phyloP scores from a whole-genome alignment of 306 rosid genomes.

The Albizia julibrissin region DNA sequence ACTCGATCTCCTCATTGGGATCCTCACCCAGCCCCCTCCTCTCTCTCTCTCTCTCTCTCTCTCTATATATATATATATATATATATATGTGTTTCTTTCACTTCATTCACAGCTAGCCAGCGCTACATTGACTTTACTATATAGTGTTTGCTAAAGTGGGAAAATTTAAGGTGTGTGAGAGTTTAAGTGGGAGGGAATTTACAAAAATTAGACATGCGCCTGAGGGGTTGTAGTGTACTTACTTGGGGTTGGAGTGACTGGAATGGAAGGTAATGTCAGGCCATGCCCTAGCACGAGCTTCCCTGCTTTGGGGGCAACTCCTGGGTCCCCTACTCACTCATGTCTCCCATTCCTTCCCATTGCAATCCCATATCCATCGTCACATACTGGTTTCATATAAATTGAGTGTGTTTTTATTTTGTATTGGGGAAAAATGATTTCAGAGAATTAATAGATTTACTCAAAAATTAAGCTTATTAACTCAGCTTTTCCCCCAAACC shows the following conservation, averaged over 20 bases:
- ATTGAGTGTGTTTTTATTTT: no score
- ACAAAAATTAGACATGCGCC: no score
- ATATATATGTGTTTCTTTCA: background rate
- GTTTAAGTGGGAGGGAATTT: background rate
- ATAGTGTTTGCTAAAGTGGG: background rate
- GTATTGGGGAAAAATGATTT: no score
- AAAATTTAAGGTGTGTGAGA: background rate
- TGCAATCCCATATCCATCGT: background rate
- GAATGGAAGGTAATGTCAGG: background rate
- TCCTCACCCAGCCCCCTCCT: no score
- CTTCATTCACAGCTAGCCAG: background rate
- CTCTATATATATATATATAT: background rate
- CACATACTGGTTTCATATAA: background rate
- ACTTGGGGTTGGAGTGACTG: background rate
- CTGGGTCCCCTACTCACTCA: constrained; percentile 19
- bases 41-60: background rate
- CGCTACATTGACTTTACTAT: no score
- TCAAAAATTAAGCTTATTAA: no score
- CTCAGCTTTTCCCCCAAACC: no score
- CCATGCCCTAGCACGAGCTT: constrained; percentile 37
- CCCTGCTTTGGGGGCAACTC: background rate
- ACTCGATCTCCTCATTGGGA: constrained; percentile 28
- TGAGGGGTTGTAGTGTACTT: background rate
- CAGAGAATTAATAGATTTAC: no score
- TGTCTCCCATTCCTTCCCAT: background rate